phyloP scores from a whole-genome alignment of 257 asterid genomes.

The Rehmannia glutinosa region DNA sequence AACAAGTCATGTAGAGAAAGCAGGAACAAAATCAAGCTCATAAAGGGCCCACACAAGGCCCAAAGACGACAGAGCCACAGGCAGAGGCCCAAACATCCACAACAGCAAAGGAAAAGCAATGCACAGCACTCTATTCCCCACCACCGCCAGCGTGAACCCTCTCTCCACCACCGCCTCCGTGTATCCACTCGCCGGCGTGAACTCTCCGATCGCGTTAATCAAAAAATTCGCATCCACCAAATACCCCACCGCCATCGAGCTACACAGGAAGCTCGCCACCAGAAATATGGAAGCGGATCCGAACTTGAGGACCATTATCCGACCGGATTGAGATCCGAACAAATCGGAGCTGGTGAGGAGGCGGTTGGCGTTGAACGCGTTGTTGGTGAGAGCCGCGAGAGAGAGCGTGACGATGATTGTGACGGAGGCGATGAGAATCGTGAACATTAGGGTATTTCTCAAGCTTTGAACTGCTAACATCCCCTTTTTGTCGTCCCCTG shows the following conservation, averaged over 20 bases:
- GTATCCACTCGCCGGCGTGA: constrained; percentile 29
- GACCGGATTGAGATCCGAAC: constrained; percentile 52
- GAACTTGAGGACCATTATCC: constrained; percentile 54
- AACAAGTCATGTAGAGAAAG: not conserved
- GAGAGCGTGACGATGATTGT: constrained; percentile 43
- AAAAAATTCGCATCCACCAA: constrained; percentile 66
- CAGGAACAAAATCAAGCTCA: constrained; percentile 50
- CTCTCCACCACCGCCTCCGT: constrained; percentile 58
- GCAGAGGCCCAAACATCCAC: constrained; percentile 77
- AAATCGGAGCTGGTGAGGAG: constrained; percentile 25
- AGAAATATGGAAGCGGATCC: constrained; percentile 55
- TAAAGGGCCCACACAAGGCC: constrained; percentile 60
- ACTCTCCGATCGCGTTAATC: constrained; percentile 67
- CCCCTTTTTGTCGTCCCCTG: constrained; percentile 76
- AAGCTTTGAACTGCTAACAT: constrained; percentile 76
- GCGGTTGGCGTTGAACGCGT: constrained; percentile 48
- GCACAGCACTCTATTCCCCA: constrained; percentile 67
- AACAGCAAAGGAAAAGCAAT: constrained; percentile 51
- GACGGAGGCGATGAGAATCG: constrained; percentile 62
- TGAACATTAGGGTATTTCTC: constrained; percentile 65
- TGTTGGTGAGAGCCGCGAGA: constrained; percentile 66
- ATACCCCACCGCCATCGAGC: constrained; percentile 54
- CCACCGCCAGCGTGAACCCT: constrained; percentile 61
- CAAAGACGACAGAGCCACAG: constrained; percentile 51
- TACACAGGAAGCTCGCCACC: constrained; percentile 60